Base-by-base conservation (phyloP, 495 filamentous ascomycete genomes). In the Penicillium lividum region DNA sequence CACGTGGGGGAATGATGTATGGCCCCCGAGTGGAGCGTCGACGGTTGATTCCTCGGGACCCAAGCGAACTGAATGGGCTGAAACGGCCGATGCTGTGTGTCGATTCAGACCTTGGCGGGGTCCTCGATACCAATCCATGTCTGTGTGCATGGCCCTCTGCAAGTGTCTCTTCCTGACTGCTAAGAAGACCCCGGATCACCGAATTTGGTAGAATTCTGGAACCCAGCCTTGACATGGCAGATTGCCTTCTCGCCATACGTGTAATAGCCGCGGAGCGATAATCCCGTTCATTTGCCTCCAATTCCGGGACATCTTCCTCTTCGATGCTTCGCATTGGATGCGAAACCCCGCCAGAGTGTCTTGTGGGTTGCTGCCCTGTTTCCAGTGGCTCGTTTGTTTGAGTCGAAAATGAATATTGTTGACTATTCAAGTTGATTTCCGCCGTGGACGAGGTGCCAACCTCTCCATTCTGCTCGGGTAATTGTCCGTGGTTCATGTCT, bases 121-220 rank as follows among this genome's bases (percentile, higher is more conserved):
- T 63, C 54, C 74, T 74, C 51, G 73, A 73, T 3, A 77, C 68
- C 9, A 76, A 62, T 5, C 77, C 77, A 65, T 76, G 74, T 51
- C 82, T 73, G 68, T 83, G 73, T 53, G 77, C 75, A 61, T 76
- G 78, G 16, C 77, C 78, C 59, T 81, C 75, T 45, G 76, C 78
- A 28, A 76, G 69, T 36, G 77, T 76, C 59, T 83, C 76, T 61
- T 79, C 75, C 63, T 77, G 71, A 48, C 79, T 79, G 56, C 60
- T 76, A 7, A 77, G 67, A 34, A 76, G 66, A 7, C 73, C 76
- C 27, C 74, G 73, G 13, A 77, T 78, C 13, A 80, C 73, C 13
- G 75, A 76, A 53, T 81, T 76, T n/a, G 80, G 79, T 25, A 82
- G 62, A 27, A 83, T 71, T 56, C 77, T 73, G 9, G 80, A 80